Base-by-base conservation (phyloP, 2,329 filamentous ascomycete genomes). In the Monascus ruber region DNA sequence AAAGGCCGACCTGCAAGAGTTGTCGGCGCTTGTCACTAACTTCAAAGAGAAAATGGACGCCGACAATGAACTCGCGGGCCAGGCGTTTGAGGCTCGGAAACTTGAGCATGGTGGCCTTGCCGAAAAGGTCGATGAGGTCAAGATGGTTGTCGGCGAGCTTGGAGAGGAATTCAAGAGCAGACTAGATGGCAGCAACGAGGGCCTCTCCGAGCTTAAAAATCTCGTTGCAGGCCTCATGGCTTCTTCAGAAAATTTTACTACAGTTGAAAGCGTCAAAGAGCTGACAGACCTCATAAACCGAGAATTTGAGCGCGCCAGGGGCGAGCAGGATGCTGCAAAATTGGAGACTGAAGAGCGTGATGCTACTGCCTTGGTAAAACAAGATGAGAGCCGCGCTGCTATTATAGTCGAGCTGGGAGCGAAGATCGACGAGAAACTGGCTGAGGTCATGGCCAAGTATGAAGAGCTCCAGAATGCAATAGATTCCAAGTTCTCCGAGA, bases 271-370 rank as follows among this genome's bases (percentile, higher is more conserved):
- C 45, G 66, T 88, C 38, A 81, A 80, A 51, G 80, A 82, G 40
- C 73, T 88, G 58, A 76, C 79, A 32, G 80, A 85, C 39, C 76
- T 79, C 2, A 79, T 96, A 62, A 87, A 83, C 59, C 68, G 76
- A 1, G 88, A 95, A 56, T 94, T 96, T 43, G 87, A 95, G 52
- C 83, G 88, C 46, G 81, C 85, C 7, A 83, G 85, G 49, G 79
- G 80, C 10, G 78, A 83, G n/a, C 73, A 91, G 24, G 81, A 85
- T 41, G 83, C 82, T 5, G 74, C 80, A 38, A 91, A 89, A 64
- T 71, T 85, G n/a, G 85, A 94, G 45, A 75, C 80, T 3, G 85
- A 77, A 33, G 72, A 79, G 49, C 71, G 73, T 38, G 69, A 74
- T 34, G 66, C 72, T 2, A 66, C 71, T 10, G 53, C 68, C 10